These are phyloP conservation scores for Ustilaginoidea virens DNA, from an alignment of 2,329 filamentous ascomycete species.

Conservation along the genomic window DNA sequence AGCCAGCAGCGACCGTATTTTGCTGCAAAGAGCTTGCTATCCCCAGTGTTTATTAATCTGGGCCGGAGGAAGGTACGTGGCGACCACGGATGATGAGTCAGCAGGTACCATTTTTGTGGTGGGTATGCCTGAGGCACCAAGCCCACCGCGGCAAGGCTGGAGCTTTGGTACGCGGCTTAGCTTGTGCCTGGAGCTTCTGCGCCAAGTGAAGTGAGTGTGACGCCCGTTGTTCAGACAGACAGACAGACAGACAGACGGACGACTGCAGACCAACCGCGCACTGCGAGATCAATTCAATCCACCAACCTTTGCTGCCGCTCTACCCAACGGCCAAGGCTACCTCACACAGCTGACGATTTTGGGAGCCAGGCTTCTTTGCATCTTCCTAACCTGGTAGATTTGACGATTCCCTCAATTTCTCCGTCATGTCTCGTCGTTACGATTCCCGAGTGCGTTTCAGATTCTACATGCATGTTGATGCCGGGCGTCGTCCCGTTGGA, in stretches of 20 bases:
- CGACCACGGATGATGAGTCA: too few relatives aligned
- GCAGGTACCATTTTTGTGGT: background rate
- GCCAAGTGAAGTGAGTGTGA: constrained; percentile 7
- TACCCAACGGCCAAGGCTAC: too few relatives aligned
- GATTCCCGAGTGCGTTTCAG: constrained; percentile 70
- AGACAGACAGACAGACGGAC: background rate
- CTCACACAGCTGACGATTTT: too few relatives aligned
- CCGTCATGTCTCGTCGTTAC: constrained; percentile 82
- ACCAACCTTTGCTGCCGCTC: too few relatives aligned
- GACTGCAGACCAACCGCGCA: too few relatives aligned
- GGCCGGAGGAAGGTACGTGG: too few relatives aligned
- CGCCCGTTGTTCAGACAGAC: constrained; percentile 5
- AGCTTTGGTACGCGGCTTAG: constrained; percentile 7
- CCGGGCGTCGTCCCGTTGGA: background rate
- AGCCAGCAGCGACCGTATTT: too few relatives aligned
- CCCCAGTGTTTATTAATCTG: too few relatives aligned
- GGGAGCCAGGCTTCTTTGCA: too few relatives aligned
- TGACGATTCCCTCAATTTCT: constrained; percentile 1
- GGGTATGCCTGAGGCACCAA: constrained; percentile 5
- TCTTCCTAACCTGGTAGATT: background rate
- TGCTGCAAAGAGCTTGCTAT: too few relatives aligned
- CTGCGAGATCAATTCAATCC: too few relatives aligned
- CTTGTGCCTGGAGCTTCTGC: constrained; percentile 9
- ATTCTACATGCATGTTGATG: too few relatives aligned
- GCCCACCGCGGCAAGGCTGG: constrained; percentile 1